Base-by-base conservation (phyloP, 352 stramenopile genomes). In the Globisporangium lucens region DNA sequence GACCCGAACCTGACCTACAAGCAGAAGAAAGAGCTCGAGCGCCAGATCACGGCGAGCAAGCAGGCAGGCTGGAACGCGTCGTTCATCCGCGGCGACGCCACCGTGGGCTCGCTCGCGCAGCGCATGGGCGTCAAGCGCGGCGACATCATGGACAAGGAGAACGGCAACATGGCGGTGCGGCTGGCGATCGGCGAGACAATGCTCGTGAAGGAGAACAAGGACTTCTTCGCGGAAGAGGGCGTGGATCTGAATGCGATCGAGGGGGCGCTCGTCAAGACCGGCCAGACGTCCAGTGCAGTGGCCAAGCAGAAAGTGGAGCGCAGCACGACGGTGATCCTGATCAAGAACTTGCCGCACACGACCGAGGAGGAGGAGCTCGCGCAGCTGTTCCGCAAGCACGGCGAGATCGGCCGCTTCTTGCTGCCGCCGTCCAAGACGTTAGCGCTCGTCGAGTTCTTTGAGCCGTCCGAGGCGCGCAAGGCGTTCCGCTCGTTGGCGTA, bases 261-360 rank as follows among this genome's bases (percentile, higher is more conserved):
- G 68, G 85, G 85, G 38, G 77, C 83, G 17, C 75, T 97, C 17
- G 72, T 86, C 35, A 89, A 91, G 68, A 69, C 70, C 27, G 75
- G 62, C 47, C 74, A 74, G 63, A 71, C 74, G 3, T 43, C 36
- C 36, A 43, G 36, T 51, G 68, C 68, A 9, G 63, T 73, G 7
- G 76, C 80, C 60, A 68, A 74, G 4, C 80, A 77, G 57, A 93
- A 89, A 62, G 78, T 94, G 4, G 89, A 98, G 75, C 89, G 97
- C 49, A 99, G 96, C 73, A 94, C 90, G 49, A 98, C 86, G 7
- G 89, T 95, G 51, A 96, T 99, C 35, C 73, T 99, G 24, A 91
- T 99, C 41, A 99, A 99, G 75, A 99, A 99, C 76, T 70, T 99
- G 55, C 97, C 97, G 12, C 94, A 97, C 76, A 96, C 95, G 62